Evolutionary conservation across 352 stramenopile genomes (phyloP).

Genomic region (Globisporangium irregulare): DNA sequence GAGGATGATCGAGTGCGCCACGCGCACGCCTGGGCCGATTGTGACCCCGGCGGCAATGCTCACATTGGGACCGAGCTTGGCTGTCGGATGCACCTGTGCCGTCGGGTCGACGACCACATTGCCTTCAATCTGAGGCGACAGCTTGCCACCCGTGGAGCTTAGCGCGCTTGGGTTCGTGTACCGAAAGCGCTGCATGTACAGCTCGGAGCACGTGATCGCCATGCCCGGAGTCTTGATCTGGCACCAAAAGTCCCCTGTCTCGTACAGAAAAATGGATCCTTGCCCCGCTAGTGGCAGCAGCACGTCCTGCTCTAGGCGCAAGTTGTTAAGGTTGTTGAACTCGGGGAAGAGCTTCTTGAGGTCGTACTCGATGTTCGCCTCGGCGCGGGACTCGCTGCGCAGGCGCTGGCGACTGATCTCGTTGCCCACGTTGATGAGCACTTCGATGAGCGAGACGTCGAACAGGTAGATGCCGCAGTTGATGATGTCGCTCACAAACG

Average conservation of each 20-base stretch:
- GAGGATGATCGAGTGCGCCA: slow-evolving; percentile 88
- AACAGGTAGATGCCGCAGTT: slow-evolving; percentile 90
- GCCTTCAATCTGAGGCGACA: slow-evolving; percentile 83
- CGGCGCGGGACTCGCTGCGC: slow-evolving; percentile 66
- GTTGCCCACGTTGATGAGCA: slow-evolving; percentile 75
- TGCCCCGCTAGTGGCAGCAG: slow-evolving; percentile 79
- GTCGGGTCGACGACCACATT: slow-evolving; percentile 84
- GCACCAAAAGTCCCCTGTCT: slow-evolving; percentile 88
- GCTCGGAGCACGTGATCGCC: slow-evolving; percentile 87
- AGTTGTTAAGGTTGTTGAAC: slow-evolving; percentile 83
- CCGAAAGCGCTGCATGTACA: slow-evolving; percentile 90
- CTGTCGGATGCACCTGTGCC: slow-evolving; percentile 78
- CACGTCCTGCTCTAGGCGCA: slow-evolving; percentile 84
- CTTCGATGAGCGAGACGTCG: slow-evolving; percentile 76
- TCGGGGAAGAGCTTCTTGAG: slow-evolving; percentile 87
- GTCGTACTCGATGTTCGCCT: slow-evolving; percentile 72
- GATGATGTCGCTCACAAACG: slow-evolving; percentile 90
- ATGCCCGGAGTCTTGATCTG: slow-evolving; percentile 90
- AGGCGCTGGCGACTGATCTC: slow-evolving; percentile 77
- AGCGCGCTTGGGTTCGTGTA: slow-evolving; percentile 86
- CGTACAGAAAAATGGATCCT: slow-evolving; percentile 67
- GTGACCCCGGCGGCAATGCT: slow-evolving; percentile 81
- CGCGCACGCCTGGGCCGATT: slow-evolving; percentile 74
- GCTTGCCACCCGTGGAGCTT: slow-evolving; percentile 75
- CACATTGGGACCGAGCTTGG: slow-evolving; percentile 86